Percentiles rank a stretch among this genome's conserved stretches.
Conservation (phyloP, 306 rosid species). For the Benincasa hispida region DNA sequence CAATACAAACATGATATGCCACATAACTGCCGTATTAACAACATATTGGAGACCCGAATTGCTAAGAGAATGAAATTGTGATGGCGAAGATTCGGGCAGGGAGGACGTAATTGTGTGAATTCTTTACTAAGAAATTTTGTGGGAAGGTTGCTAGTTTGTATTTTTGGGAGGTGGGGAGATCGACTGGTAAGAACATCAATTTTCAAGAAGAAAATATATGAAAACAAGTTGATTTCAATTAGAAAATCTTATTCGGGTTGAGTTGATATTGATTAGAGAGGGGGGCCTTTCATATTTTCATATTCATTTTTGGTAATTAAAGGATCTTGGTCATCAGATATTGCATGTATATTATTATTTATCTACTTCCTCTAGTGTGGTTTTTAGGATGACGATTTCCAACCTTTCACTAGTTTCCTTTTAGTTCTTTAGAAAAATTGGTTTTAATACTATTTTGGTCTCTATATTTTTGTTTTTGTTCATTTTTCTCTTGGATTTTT, state of each 20-base stretch:
- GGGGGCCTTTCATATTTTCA: too few species aligned
- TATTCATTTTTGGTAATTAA: too few species aligned
- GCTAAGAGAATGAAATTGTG: slow-evolving; percentile 42
- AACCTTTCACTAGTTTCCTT: too few species aligned
- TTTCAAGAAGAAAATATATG: background rate
- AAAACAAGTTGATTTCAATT: background rate
- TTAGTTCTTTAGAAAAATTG: too few species aligned
- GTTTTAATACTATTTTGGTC: too few species aligned
- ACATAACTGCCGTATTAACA: background rate
- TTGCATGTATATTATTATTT: too few species aligned
- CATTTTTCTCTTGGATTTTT: too few species aligned
- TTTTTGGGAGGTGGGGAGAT: background rate
- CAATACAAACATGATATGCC: slow-evolving; percentile 40
- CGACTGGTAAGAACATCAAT: background rate
- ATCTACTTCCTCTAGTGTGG: too few species aligned
- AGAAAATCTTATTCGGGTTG: background rate
- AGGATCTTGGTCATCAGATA: too few species aligned
- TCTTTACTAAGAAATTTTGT: background rate
- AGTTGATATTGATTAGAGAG: too few species aligned
- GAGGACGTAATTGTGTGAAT: background rate
- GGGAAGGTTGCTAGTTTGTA: background rate
- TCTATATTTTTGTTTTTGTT: too few species aligned
- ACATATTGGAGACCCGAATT: slow-evolving; percentile 10
- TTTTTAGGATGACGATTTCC: too few species aligned
- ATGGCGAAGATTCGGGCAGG: slow-evolving; percentile 19